phyloP scores from a whole-genome alignment of 192 early-diverging fungal genomes.

The Coemansia aciculifera region DNA sequence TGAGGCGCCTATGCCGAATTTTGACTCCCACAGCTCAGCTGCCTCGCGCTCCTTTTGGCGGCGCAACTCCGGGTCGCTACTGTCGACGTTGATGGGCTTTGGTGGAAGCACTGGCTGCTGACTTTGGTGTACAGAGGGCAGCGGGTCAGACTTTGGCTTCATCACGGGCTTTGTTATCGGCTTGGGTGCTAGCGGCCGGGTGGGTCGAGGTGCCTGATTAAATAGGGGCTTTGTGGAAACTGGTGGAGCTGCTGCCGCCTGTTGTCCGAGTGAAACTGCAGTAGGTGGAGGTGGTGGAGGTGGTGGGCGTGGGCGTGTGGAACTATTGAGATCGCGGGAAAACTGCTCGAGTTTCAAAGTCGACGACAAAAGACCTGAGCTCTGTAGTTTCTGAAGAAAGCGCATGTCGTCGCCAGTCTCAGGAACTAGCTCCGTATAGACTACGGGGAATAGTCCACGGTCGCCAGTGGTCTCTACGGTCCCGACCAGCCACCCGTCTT shows the following conservation, averaged over 20 bases:
- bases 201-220: background rate
- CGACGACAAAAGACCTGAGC: slow-evolving; percentile 33
- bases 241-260: background rate
- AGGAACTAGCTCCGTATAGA: slow-evolving; percentile 40
- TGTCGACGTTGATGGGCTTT: slow-evolving; percentile 5
- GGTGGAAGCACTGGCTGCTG: background rate
- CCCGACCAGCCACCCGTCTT: slow-evolving; percentile 45
- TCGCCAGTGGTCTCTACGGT: slow-evolving; percentile 30
- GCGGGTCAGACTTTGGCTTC: background rate
- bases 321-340: slow-evolving; percentile 13
- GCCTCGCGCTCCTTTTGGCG: slow-evolving; percentile 27
- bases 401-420: slow-evolving; percentile 37
- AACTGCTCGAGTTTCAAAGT: slow-evolving; percentile 25
- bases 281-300: background rate
- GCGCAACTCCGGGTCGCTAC: slow-evolving; percentile 8
- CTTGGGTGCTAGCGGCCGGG: slow-evolving; percentile 9
- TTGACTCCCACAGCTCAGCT: slow-evolving; percentile 29
- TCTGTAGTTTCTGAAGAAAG: slow-evolving; percentile 26
- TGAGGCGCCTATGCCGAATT: slow-evolving; percentile 21
- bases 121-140: background rate
- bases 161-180: slow-evolving; percentile 14
- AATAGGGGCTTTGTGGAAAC: slow-evolving; percentile 11
- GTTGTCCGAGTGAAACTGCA: background rate
- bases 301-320: background rate
- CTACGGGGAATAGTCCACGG: slow-evolving; percentile 43